A percentile compares a stretch with the other conserved stretches of the same genome.
phyloP scores from a whole-genome alignment of 768 basidiomycete species.

The Harrya chromipes region DNA sequence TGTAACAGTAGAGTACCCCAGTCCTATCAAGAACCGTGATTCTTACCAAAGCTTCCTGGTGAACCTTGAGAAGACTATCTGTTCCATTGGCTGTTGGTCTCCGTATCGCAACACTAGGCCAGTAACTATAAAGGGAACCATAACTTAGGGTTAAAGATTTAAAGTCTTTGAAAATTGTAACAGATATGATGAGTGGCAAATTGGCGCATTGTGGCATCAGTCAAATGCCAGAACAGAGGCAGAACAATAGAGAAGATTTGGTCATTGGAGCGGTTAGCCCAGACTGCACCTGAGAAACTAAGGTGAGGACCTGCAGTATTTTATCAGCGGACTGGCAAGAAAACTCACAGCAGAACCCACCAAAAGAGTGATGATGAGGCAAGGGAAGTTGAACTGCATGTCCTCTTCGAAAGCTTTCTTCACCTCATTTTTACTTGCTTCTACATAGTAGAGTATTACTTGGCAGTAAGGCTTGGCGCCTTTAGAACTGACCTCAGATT shows the following conservation, averaged over 20 bases:
- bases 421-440: slow-evolving; percentile 4
- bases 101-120: too few relatives aligned
- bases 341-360: slow-evolving; percentile 12
- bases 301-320: slow-evolving; percentile 18
- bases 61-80: too few relatives aligned
- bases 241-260: slow-evolving; percentile 25
- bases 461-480: slow-evolving; percentile 28
- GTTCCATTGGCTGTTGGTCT: too few relatives aligned
- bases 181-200: too few relatives aligned
- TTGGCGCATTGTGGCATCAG: slow-evolving; percentile 6
- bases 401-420: too few relatives aligned
- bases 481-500: slow-evolving; percentile 7
- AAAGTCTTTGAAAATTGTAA: too few relatives aligned
- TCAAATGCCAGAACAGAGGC: slow-evolving; percentile 21
- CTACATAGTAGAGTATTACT: slow-evolving; percentile 19
- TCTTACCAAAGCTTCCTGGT: too few relatives aligned
- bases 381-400: slow-evolving; percentile 8
- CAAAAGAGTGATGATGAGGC: slow-evolving; percentile 23
- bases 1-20: too few relatives aligned
- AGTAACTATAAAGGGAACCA: too few relatives aligned
- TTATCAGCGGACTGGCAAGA: background rate
- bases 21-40: too few relatives aligned
- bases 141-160: too few relatives aligned
- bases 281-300: slow-evolving; percentile 21
- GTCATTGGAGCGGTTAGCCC: slow-evolving; percentile 21